Evolutionary conservation across 139 green algal species (phyloP), one percentile per base, ranked within the genome.

Genomic region (Chlorella vulgaris): DNA sequence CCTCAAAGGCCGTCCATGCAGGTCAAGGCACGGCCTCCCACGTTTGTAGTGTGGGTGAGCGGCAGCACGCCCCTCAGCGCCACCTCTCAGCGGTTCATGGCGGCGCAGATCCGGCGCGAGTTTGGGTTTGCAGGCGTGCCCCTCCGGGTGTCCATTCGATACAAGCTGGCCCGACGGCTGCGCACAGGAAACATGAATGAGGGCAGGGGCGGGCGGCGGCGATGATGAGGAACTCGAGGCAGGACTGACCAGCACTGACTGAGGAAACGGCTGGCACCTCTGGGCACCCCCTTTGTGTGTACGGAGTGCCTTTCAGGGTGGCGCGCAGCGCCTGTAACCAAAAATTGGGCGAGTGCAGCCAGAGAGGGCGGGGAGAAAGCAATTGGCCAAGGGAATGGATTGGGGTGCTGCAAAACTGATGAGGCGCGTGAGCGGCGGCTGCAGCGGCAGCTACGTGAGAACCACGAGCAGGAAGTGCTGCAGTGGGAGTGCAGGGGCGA

Each of bases 21-120:
- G 86, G 78, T 95, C 24, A 92, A 92, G 71, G 66, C 87, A 2
- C 85, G 93, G 4, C 93, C 93, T 19, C 93, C 93, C n/a, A 92
- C 89, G 10, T 97, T 97, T 88, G 85, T 83, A 7, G 85, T 86
- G 13, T 94, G 91, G 63, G 43, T 95, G 51, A 69, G 71, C 13
- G 91, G 92, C 31, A 85, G 36, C 33, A 47, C 74, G 0, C 40
- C 40, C 18, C 42, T 89, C 29, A 29, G 50, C 0, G 38, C 50
- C 0, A 7, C 85, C 29, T 36, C 74, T 1, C 36, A 40, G 5
- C 74, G 81, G 38, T 82, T 85, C 22, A 4, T 89, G 33, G 39
- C 77, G 24, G 80, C 58, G 3, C 43, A 43, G 31, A 58, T 86
- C 18, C 76, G 81, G 29, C 24, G 60, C 61, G 29, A 82, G 55